Base-by-base conservation (phyloP, 2,329 filamentous ascomycete genomes). In the Paramyrothecium sp. region DNA sequence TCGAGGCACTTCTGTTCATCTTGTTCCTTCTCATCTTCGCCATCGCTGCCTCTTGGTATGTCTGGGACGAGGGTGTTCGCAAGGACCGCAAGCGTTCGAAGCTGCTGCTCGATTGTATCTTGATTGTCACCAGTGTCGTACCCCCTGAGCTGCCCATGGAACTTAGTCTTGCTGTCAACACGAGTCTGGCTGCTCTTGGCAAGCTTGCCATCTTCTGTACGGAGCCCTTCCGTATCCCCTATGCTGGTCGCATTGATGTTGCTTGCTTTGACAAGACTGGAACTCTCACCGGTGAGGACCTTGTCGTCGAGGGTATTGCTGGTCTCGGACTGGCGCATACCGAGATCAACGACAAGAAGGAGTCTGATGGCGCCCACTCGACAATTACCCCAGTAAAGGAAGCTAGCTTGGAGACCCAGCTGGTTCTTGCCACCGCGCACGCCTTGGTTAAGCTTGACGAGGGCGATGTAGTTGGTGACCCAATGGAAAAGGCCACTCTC, bases 71-170 rank as follows among this genome's bases (percentile, higher is more conserved):
- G 75, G 96, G 95, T 78, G 94, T 99, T 55, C 84, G 85, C 71
- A 92, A 90, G 78, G 94, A 98, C 69, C 89, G 95, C 71, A 98
- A 99, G 81, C 89, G 95, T 63, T 98, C 94, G 51, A 99, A 99
- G 84, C 86, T 99, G 44, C 85, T 99, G 58, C 86, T 99, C 55
- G 96, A 99, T 78, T 99, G 96, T 71, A 86, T 99, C 75, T 88
- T 99, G 73, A 99, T 99, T 68, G 87, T 99, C 67, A 99, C 95
- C 46, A 97, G 92, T 70, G 95, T 99, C 58, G 95, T 99, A 1
- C 95, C 95, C n/a, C 95, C 95, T 2, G 95, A 99, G 77, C 81
- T 99, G 61, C 95, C 95, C 13, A 99, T 99, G 95, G 96, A 99
- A 71, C 84, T 99, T 54, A 97, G 91, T 75, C 81, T 99, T 67